Percentiles rank a stretch among this genome's conserved stretches.
Evolutionary conservation across 805 yeast species (phyloP).

Genomic region (Teunomyces kruisii): DNA sequence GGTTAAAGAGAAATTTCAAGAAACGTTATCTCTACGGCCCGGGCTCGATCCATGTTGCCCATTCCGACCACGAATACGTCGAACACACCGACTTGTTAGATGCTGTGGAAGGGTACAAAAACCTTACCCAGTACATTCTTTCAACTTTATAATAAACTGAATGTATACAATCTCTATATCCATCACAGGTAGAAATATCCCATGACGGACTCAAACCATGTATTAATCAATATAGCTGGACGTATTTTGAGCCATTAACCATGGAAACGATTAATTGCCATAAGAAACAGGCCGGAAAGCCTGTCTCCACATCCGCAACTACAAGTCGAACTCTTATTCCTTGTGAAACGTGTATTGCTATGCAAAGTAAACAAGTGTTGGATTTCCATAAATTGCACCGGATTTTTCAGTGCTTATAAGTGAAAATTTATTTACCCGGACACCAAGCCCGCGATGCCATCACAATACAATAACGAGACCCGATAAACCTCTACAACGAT

Average conservation of each 20-base stretch:
- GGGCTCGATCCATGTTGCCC: slow-evolving; percentile 63
- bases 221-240: slow-evolving; percentile 36
- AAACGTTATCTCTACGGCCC: slow-evolving; percentile 63
- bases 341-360: neutral
- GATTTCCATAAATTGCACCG: neutral
- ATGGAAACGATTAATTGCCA: slow-evolving; percentile 3
- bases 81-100: slow-evolving; percentile 44
- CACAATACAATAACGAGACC: neutral
- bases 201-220: slow-evolving; percentile 50
- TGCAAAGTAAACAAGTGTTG: neutral
- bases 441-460: slow-evolving; percentile 3
- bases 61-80: slow-evolving; percentile 56
- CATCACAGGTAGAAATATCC: slow-evolving; percentile 28
- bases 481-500: neutral
- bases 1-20: slow-evolving; percentile 20
- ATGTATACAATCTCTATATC: slow-evolving; percentile 50
- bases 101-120: slow-evolving; percentile 56
- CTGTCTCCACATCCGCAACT: slow-evolving; percentile 15
- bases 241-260: slow-evolving; percentile 10
- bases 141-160: slow-evolving; percentile 1
- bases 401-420: neutral
- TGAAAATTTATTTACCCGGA: slow-evolving; percentile 10
- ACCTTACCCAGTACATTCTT: slow-evolving; percentile 30
- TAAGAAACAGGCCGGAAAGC: neutral
- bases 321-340: neutral